Conservation (phyloP, 1,284 basidiomycete species). For the Ganoderma leucocontextum region DNA sequence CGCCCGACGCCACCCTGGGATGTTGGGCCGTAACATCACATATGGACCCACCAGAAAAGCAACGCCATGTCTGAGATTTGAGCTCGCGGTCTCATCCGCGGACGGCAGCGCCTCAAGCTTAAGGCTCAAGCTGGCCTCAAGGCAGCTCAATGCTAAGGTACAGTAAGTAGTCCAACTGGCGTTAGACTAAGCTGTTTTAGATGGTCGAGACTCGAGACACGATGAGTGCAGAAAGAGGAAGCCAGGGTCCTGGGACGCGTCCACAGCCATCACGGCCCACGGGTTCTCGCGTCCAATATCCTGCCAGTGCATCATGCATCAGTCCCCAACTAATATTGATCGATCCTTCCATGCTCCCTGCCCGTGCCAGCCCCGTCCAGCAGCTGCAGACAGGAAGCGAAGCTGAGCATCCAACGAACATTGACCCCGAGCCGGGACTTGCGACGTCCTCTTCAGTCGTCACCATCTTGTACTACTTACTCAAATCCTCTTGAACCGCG, state of each 20-base stretch:
- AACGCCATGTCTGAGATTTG: no score
- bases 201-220: neutral
- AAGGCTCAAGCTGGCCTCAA: neutral
- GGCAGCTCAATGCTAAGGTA: neutral
- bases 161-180: neutral
- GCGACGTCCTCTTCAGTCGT: no score
- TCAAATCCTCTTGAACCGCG: no score
- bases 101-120: no score
- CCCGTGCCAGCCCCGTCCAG: neutral
- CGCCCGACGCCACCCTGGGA: neutral
- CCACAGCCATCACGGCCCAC: constrained; percentile 18
- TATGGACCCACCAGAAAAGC: no score
- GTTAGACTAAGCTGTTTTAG: no score
- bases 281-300: constrained; percentile 31
- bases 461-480: no score
- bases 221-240: constrained; percentile 23
- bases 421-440: no score
- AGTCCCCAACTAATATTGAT: constrained; percentile 18
- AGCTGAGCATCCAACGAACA: no score
- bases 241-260: constrained; percentile 13
- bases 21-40: no score
- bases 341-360: neutral
- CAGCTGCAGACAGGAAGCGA: no score
- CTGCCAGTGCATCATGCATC: constrained; percentile 28
- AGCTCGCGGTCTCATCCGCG: no score